Conservation (phyloP, 2,329 filamentous ascomycete genomes). For the Hypoxylon sp. region DNA sequence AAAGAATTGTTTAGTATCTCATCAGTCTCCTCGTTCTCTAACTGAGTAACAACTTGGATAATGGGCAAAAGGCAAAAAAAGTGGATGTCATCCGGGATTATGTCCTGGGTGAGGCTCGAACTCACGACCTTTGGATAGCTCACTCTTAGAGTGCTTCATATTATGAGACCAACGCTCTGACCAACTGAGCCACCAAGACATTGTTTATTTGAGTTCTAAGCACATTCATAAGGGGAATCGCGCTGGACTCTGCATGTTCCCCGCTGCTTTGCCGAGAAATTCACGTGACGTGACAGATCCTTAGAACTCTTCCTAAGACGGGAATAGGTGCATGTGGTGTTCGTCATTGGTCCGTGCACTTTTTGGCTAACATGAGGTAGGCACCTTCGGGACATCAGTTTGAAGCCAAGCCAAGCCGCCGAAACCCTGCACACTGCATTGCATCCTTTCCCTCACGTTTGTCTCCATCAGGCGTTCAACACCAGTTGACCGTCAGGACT, state of each 20-base stretch:
- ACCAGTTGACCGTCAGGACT: constrained; percentile 1
- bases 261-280: background rate
- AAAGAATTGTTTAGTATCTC: background rate
- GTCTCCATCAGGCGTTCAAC: constrained; percentile 23
- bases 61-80: background rate
- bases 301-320: constrained; percentile 4
- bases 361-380: constrained; percentile 11
- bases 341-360: constrained; percentile 42
- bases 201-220: background rate
- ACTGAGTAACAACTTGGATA: background rate
- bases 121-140: constrained; percentile 63
- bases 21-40: background rate
- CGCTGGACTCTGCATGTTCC: background rate
- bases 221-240: background rate
- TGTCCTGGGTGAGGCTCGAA: constrained; percentile 64
- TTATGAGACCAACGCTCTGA: constrained; percentile 24
- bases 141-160: constrained; percentile 23
- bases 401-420: constrained; percentile 32
- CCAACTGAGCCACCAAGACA: constrained; percentile 25
- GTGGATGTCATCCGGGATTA: constrained; percentile 2
- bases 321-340: constrained; percentile 19
- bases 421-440: constrained; percentile 42
- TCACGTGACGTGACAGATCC: constrained; percentile 20
- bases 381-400: constrained; percentile 30
- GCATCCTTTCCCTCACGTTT: constrained; percentile 40